Evolutionary conservation across 164 flowering plant genomes (phyloP), one percentile per base, ranked within the genome.

Genomic region (Santalum album): DNA sequence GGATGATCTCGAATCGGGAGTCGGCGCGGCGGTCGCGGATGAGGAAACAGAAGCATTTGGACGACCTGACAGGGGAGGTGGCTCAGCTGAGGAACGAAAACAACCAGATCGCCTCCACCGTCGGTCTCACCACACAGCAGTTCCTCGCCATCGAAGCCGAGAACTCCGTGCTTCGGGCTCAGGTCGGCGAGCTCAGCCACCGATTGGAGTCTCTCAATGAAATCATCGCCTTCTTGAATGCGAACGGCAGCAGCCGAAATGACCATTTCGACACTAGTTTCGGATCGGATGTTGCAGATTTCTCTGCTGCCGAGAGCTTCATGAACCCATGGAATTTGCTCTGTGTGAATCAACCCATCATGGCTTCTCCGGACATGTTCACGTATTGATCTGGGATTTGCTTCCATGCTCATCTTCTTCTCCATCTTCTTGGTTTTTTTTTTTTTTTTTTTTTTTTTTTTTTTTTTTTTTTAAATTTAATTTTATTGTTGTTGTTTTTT

Each of bases 1-100:
- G 50, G 23, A 46, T 46, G 50, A n/a, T 46, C 9, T 46, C 50
- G 4, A 46, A 46, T 22, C 50, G 50, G 15, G 50, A 46, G 50
- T 46, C 50, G 23, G 50, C 50, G 11, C 50, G 50, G 2, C 50
- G 50, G 25, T 46, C 50, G 5, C 50, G 50, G 23, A 46, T 46
- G 50, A n/a, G 23, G 50, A 46, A 46, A 22, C 50, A 46, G 50
- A 46, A 23, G 25, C 50, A 46, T 11, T 22, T 46, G 25, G 50
- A 46, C 25, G 50, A 46, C 10, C 50, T 46, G 7, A 11, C 23
- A 22, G 23, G 22, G 50, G 22, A 46, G 50, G 50, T 46, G 23
- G 25, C 25, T 12, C 14, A 2, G 1, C 50, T 46, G 50, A 7
- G 25, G 22, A 14, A 16, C 15, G 50, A 46, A 22, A 46, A 19